These are phyloP conservation scores for Monosporascus sp. DNA, from an alignment of 2,329 filamentous ascomycete species.

Conservation along the genomic window DNA sequence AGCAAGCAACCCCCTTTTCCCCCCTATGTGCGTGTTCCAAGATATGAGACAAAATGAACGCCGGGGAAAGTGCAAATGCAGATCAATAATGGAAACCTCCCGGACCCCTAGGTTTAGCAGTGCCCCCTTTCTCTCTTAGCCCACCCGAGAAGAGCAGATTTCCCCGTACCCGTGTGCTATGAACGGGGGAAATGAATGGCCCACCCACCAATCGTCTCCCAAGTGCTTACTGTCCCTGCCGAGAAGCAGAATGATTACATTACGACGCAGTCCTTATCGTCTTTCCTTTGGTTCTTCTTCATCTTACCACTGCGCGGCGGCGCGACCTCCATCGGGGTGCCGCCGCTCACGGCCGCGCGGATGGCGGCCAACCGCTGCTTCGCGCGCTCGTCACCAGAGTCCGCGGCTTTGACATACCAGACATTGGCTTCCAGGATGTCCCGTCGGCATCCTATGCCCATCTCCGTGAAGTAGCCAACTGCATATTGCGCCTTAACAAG, in stretches of 20 bases:
- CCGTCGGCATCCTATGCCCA: slow-evolving; percentile 91
- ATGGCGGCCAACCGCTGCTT: slow-evolving; percentile 84
- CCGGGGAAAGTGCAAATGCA: not conserved
- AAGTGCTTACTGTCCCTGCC: not conserved
- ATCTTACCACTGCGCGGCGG: slow-evolving; percentile 47
- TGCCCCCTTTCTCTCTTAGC: not conserved
- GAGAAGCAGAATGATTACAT: slow-evolving; percentile 38
- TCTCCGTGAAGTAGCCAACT: slow-evolving; percentile 94
- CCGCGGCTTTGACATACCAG: slow-evolving; percentile 95
- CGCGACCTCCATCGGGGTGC: slow-evolving; percentile 51
- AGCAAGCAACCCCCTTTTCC: too few species aligned
- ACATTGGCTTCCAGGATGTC: slow-evolving; percentile 97
- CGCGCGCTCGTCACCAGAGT: slow-evolving; percentile 84
- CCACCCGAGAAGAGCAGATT: not conserved
- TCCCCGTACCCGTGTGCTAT: not conserved
- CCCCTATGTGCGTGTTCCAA: too few species aligned
- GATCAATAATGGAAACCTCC: not conserved
- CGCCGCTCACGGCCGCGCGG: slow-evolving; percentile 66
- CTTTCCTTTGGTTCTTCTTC: slow-evolving; percentile 36
- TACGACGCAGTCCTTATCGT: slow-evolving; percentile 50
- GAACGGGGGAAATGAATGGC: not conserved
- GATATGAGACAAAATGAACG: not conserved
- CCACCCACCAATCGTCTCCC: not conserved
- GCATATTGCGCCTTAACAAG: slow-evolving; percentile 81
- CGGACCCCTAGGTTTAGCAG: too few species aligned